Percentiles rank a stretch among this genome's conserved stretches.
Evolutionary conservation across 1,284 basidiomycete species (phyloP).

Genomic region (Polyporus tsugae): DNA sequence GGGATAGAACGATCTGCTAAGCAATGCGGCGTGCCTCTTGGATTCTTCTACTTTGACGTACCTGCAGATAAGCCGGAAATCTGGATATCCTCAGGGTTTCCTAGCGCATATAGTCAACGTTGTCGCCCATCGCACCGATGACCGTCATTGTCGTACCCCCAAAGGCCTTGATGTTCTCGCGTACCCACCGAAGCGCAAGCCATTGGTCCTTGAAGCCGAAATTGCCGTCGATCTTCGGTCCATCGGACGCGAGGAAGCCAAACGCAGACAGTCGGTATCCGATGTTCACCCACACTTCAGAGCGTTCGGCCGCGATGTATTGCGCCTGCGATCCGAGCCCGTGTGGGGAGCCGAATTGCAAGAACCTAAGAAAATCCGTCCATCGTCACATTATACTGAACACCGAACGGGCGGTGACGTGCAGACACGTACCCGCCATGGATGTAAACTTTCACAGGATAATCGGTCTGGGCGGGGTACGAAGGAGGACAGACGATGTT

Average conservation of each 20-base stretch:
- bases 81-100: constrained; percentile 65
- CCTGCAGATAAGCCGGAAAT: constrained; percentile 77
- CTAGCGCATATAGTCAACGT: constrained; percentile 41
- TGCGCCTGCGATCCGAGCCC: constrained; percentile 66
- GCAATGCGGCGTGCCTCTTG: neutral
- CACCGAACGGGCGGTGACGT: constrained; percentile 1
- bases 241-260: constrained; percentile 74
- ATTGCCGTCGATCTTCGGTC: constrained; percentile 69
- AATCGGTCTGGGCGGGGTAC: constrained; percentile 54
- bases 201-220: constrained; percentile 85
- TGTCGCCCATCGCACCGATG: neutral
- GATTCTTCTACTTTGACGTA: constrained; percentile 30
- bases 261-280: constrained; percentile 78
- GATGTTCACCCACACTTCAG: constrained; percentile 77
- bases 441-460: constrained; percentile 78
- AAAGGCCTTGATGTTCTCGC: constrained; percentile 63
- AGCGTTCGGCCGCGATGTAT: constrained; percentile 66
- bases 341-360: constrained; percentile 83
- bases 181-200: constrained; percentile 68
- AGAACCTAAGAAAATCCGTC: constrained; percentile 56
- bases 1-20: neutral
- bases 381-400: neutral
- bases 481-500: constrained; percentile 74
- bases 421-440: constrained; percentile 66
- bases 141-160: constrained; percentile 53